Conservation (phyloP, 495 filamentous ascomycete genomes). For the Pseudotulostoma volvatum region DNA sequence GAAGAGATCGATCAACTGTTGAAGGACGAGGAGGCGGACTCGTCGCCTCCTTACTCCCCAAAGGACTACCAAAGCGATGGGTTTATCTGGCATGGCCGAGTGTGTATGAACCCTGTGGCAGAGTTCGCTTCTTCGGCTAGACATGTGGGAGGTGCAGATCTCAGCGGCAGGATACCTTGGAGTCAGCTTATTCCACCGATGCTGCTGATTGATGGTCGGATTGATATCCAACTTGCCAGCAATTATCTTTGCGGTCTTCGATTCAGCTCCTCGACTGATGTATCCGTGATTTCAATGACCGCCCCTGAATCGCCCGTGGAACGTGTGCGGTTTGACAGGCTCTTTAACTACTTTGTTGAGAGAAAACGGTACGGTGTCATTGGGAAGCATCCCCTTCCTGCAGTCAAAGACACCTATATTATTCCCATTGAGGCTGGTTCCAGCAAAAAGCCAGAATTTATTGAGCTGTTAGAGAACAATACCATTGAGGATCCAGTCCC, state of each 20-base stretch:
- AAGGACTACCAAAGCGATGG: slow-evolving; percentile 50
- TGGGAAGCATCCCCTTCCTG: slow-evolving; percentile 46
- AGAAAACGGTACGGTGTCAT: slow-evolving; percentile 72
- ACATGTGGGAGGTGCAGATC: slow-evolving; percentile 66
- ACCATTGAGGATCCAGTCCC: slow-evolving; percentile 46
- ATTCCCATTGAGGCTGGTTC: slow-evolving; percentile 51
- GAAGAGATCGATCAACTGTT: slow-evolving; percentile 83
- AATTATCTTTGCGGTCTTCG: slow-evolving; percentile 75
- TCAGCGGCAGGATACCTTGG: slow-evolving; percentile 43
- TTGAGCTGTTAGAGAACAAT: slow-evolving; percentile 60
- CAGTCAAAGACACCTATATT: slow-evolving; percentile 64
- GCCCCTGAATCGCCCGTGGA: slow-evolving; percentile 35
- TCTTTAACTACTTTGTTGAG: slow-evolving; percentile 65
- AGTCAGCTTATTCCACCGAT: slow-evolving; percentile 49
- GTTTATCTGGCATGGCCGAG: slow-evolving; percentile 60
- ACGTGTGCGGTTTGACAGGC: slow-evolving; percentile 40
- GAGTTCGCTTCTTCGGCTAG: slow-evolving; percentile 62
- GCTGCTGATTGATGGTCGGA: slow-evolving; percentile 67
- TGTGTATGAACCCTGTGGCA: slow-evolving; percentile 61
- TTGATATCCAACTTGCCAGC: slow-evolving; percentile 61
- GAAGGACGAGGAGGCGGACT: slow-evolving; percentile 63
- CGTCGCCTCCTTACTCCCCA: slow-evolving; percentile 77
- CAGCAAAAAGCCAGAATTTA: slow-evolving; percentile 48
- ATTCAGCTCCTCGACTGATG: slow-evolving; percentile 55
- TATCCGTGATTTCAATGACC: slow-evolving; percentile 50